Evolutionary conservation across 2,329 filamentous ascomycete genomes (phyloP).

Genomic region (Alternaria sp.): DNA sequence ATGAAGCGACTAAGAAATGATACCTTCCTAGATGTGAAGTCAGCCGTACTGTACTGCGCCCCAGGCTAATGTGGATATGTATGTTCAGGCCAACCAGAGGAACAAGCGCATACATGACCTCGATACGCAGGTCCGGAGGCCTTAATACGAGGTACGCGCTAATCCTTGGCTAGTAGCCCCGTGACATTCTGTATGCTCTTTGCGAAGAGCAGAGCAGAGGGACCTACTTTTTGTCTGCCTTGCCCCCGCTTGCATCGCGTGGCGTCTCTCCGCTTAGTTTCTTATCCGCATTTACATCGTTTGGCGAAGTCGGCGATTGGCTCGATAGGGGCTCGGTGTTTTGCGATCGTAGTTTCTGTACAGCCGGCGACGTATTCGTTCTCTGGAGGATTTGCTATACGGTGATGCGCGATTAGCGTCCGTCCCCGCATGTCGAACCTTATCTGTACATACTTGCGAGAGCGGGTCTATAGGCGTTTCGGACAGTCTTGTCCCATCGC

Average conservation of each 20-base stretch:
- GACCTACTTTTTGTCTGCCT: constrained; percentile 52
- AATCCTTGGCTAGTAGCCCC: not conserved
- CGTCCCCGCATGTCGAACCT: constrained; percentile 4
- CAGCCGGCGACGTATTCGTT: constrained; percentile 70
- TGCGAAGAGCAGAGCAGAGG: constrained; percentile 4
- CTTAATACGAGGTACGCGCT: constrained; percentile 7
- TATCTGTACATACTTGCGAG: constrained; percentile 66
- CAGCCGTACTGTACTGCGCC: constrained; percentile 32
- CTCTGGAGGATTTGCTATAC: constrained; percentile 67
- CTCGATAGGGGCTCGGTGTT: constrained; percentile 47
- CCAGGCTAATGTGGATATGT: constrained; percentile 43
- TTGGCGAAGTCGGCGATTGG: constrained; percentile 45
- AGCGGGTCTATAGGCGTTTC: constrained; percentile 69
- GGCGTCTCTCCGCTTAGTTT: constrained; percentile 40
- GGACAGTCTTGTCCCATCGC: constrained; percentile 24
- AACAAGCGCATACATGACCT: not conserved
- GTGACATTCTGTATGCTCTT: not conserved
- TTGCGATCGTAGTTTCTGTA: constrained; percentile 64
- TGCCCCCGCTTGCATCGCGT: constrained; percentile 34
- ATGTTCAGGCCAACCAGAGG: constrained; percentile 15
- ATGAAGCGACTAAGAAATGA: constrained; percentile 92
- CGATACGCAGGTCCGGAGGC: constrained; percentile 2
- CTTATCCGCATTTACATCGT: constrained; percentile 61
- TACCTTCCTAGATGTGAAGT: constrained; percentile 70
- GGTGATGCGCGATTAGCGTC: constrained; percentile 23